Percentiles rank a stretch among this genome's conserved stretches.
These are phyloP conservation scores for Orychophragmus violaceus DNA, from an alignment of 345 rosid species.

Conservation along the genomic window DNA sequence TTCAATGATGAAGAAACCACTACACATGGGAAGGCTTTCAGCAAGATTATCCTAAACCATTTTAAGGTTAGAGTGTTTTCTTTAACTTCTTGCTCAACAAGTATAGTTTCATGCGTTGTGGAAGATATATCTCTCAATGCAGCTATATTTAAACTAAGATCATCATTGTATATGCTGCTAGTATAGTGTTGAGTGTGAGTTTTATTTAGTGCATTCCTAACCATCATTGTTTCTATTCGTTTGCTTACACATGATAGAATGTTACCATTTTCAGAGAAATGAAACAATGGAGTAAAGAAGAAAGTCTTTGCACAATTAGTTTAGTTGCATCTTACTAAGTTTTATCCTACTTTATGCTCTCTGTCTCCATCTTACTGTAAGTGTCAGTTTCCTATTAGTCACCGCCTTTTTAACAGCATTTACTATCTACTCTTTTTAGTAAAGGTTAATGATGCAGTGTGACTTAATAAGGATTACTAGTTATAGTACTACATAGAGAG, in stretches of 20 bases:
- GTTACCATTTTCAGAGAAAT: slow-evolving; percentile 11
- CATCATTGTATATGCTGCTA: neutral
- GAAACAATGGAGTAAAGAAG: neutral
- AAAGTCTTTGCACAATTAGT: slow-evolving; percentile 12
- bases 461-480: neutral
- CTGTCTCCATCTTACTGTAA: slow-evolving; percentile 11
- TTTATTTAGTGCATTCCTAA: neutral
- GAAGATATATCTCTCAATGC: neutral
- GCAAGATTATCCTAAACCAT: neutral
- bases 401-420: slow-evolving; percentile 28
- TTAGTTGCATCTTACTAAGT: neutral
- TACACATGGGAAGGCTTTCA: neutral
- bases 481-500: slow-evolving; percentile 3
- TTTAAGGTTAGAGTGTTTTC: neutral
- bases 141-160: neutral
- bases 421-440: slow-evolving; percentile 13
- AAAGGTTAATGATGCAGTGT: neutral
- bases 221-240: neutral
- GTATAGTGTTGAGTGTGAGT: neutral
- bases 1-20: slow-evolving; percentile 6
- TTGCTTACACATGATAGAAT: slow-evolving; percentile 1
- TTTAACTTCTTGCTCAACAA: neutral
- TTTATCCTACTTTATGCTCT: slow-evolving; percentile 7
- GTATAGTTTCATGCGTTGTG: neutral
- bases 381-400: slow-evolving; percentile 10